A percentile compares a stretch with the other conserved stretches of the same genome.
These are phyloP conservation scores for Hypoxylon sp. DNA, from an alignment of 2,329 filamentous ascomycete genomes.

Conservation along the genomic window DNA sequence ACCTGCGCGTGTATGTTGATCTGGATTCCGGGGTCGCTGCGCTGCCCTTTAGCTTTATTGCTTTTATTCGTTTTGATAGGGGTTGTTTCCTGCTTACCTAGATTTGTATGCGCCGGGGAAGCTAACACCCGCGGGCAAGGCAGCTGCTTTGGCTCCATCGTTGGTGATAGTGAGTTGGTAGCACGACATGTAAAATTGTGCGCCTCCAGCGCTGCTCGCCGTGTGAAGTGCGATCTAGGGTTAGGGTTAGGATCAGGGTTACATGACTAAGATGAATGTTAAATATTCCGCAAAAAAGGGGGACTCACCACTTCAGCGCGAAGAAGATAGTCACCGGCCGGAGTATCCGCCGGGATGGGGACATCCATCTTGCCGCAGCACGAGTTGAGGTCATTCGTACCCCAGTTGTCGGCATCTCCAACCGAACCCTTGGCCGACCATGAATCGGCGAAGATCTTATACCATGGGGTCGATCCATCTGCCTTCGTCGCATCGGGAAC, in stretches of 20 bases:
- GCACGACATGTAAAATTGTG: constrained; percentile 47
- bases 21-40: constrained; percentile 55
- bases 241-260: too few species aligned
- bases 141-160: constrained; percentile 44
- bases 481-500: constrained; percentile 58
- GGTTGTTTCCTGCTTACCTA: too few species aligned
- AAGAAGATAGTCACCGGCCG: constrained; percentile 55
- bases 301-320: constrained; percentile 55
- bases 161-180: constrained; percentile 46
- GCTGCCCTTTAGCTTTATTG: too few species aligned
- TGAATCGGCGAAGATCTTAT: constrained; percentile 62
- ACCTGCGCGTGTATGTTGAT: constrained; percentile 58
- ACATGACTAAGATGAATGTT: too few species aligned
- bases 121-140: constrained; percentile 42
- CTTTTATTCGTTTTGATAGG: too few species aligned
- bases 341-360: constrained; percentile 52
- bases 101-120: constrained; percentile 58
- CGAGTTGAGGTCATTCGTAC: constrained; percentile 51
- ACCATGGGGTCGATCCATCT: constrained; percentile 55
- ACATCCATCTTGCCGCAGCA: constrained; percentile 55
- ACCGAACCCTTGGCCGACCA: constrained; percentile 52
- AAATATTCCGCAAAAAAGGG: too few species aligned
- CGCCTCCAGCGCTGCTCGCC: constrained; percentile 46
- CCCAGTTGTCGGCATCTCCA: constrained; percentile 57
- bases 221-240: constrained; percentile 57